Base-by-base conservation (phyloP, 164 flowering plant species). In the Chloranthus sessilifolius region DNA sequence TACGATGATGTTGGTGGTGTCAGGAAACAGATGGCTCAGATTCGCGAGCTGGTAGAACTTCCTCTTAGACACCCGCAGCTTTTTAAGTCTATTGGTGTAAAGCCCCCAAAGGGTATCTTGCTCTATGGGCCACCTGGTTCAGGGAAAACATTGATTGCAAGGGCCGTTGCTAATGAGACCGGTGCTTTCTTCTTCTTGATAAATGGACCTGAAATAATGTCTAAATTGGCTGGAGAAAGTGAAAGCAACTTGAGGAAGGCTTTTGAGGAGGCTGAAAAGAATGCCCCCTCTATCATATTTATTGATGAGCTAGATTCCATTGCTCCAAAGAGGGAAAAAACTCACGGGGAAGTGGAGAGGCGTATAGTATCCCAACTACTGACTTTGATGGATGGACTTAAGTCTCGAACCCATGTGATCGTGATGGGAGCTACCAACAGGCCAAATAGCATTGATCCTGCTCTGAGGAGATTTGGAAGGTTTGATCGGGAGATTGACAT, bases 1-100 rank as follows among this genome's bases (percentile, higher is more conserved):
- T 81, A 81, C 71, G 84, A 81, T 52, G 88, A 81, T 70, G 80
- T 79, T 56, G 88, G 88, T 54, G 88, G 84, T 50, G 79, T 79
- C n/a, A 64, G 88, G 36, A 81, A 76, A 62, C 88, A 81, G 47
- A 79, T 81, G 88, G 80, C 88, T 57, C 84, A 81, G 62, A 81
- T 81, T 21, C 83, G 84, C 43, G 88, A 81, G 66, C 68, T 78
- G 40, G 84, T 81, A 1, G 84, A 81, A 50, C 80, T 81, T 54
- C 84, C 88, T 37, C 61, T 81, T 7, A 78, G 88, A 20, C 88
- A 81, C 45, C 88, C 88, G 7, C 83, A 81, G 35, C 72, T 81
- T 4, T 81, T 78, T 60, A 81, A 76, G 48, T 66, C 78, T 15
- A 76, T 81, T 47, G 70, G 70, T 26, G 70, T 66, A 16, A 66